Conservation (phyloP, 2,329 filamentous ascomycete species). For the Penicillium griseofulvum region DNA sequence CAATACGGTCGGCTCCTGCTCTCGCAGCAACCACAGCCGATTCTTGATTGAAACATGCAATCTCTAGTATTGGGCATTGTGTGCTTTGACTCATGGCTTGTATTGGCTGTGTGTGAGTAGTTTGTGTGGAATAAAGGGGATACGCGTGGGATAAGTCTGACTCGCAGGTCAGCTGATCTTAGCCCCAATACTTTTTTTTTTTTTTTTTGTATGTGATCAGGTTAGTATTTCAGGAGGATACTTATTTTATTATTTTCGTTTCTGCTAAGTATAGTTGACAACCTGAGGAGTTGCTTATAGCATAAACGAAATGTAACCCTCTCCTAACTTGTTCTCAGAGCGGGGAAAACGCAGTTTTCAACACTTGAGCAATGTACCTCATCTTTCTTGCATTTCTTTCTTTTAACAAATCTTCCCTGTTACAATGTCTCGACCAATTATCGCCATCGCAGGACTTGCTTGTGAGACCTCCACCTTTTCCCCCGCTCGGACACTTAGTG, state of each 20-base stretch:
- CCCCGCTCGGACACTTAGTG: slow-evolving; percentile 49
- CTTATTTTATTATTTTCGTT: too few relatives aligned
- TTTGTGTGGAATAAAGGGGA: background rate
- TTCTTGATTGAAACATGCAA: slow-evolving; percentile 49
- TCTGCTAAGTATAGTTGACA: too few relatives aligned
- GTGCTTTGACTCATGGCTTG: background rate
- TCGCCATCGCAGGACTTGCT: slow-evolving; percentile 53
- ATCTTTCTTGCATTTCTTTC: too few relatives aligned
- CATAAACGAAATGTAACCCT: background rate
- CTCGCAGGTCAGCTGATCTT: background rate
- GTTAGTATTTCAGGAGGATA: too few relatives aligned
- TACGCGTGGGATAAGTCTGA: background rate
- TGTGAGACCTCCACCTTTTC: slow-evolving; percentile 57
- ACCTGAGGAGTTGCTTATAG: too few relatives aligned
- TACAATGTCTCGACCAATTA: slow-evolving; percentile 43
- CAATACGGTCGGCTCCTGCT: slow-evolving; percentile 51
- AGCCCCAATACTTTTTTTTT: too few relatives aligned
- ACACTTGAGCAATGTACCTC: slow-evolving; percentile 19
- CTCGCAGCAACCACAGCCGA: slow-evolving; percentile 46
- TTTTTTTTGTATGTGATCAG: too few relatives aligned
- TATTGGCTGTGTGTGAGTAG: background rate
- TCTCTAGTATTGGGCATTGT: slow-evolving; percentile 34
- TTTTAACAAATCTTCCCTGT: background rate
- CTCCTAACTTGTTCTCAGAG: background rate
- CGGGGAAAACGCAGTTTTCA: background rate